Evolutionary conservation across 805 yeast species (phyloP).

Genomic region (Hanseniaspora thailandica): DNA sequence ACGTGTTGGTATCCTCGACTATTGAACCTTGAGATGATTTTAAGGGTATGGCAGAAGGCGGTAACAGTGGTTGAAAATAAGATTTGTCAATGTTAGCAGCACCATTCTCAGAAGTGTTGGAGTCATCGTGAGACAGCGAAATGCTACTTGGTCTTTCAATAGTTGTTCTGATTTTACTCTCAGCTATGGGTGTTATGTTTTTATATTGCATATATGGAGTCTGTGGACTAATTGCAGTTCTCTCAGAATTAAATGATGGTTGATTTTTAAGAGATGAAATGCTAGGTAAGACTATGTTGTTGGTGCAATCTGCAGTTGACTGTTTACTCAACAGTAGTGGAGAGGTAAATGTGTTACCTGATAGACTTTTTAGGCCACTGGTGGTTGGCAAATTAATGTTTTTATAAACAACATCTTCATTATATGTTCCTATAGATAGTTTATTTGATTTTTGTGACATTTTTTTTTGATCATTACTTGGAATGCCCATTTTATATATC

Average conservation of each 20-base stretch:
- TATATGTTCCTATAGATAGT: not conserved
- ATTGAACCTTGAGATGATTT: not conserved
- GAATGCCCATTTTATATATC: not conserved
- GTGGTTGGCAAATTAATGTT: not conserved
- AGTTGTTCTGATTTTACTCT: conserved; percentile 7
- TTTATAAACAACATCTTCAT: not conserved
- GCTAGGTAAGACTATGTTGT: not conserved
- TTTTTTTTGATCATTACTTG: not conserved
- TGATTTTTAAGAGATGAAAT: not conserved
- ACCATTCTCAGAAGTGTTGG: not conserved
- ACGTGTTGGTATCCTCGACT: not conserved
- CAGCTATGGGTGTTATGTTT: not conserved
- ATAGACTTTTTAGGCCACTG: not conserved
- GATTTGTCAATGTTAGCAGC: not conserved
- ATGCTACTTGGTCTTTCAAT: not conserved
- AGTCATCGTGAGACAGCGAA: not conserved
- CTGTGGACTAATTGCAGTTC: not conserved
- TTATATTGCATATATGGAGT: not conserved
- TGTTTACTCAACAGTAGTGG: not conserved
- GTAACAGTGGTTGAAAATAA: not conserved
- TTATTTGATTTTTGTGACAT: not conserved
- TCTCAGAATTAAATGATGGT: not conserved
- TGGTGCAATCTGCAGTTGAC: not conserved
- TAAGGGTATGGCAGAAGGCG: conserved; percentile 7
- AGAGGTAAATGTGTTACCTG: not conserved